These are phyloP conservation scores for Sergeia podlipaevii DNA, from an alignment of 208 protist genomes.

Conservation along the genomic window DNA sequence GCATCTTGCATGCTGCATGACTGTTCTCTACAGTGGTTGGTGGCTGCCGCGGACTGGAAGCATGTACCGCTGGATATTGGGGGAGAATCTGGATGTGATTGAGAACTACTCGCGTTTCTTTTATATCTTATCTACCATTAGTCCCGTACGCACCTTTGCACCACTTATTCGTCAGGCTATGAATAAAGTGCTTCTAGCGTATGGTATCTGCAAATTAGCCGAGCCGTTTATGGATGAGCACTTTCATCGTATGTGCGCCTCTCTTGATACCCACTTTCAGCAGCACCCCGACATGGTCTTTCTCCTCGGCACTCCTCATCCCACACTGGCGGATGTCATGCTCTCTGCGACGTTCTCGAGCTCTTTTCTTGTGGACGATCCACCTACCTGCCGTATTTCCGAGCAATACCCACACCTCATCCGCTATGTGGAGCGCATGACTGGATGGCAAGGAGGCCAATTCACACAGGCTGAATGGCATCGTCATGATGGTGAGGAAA, in stretches of 20 bases:
- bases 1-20: conserved; percentile 60
- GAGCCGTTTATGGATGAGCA: conserved; percentile 78
- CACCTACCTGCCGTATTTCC: conserved; percentile 51
- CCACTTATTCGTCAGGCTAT: conserved; percentile 49
- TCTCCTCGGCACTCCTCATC: conserved; percentile 79
- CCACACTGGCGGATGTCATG: conserved; percentile 79
- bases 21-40: conserved; percentile 78
- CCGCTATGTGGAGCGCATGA: conserved; percentile 72
- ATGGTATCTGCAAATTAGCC: conserved; percentile 61
- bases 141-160: conserved; percentile 35
- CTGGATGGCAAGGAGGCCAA: conserved; percentile 58
- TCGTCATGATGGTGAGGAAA: neutral
- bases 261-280: conserved; percentile 68
- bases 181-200: conserved; percentile 34
- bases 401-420: conserved; percentile 65
- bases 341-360: conserved; percentile 69
- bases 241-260: conserved; percentile 65
- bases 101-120: conserved; percentile 78
- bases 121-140: conserved; percentile 33
- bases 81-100: conserved; percentile 55
- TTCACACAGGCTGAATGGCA: neutral
- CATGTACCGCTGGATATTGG: conserved; percentile 74
- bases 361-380: conserved; percentile 77
- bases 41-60: conserved; percentile 71
- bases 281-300: conserved; percentile 31